These are phyloP conservation scores for Ampelomyces quisqualis DNA, from an alignment of 2,329 filamentous ascomycete species.

Conservation along the genomic window DNA sequence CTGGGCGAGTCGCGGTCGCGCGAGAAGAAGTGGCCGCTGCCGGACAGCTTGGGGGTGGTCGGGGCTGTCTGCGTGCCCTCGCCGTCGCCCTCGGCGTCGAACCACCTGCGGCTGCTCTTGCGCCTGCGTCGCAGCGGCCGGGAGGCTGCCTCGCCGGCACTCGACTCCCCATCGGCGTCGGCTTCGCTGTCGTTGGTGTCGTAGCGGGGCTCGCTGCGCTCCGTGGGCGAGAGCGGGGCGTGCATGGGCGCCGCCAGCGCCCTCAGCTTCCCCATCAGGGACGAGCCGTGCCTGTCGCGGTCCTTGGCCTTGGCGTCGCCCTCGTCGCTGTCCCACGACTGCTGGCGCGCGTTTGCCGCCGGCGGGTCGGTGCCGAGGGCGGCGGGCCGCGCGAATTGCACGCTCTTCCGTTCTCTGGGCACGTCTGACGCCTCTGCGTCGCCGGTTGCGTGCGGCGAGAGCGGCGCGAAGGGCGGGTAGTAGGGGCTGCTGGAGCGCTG, in stretches of 20 bases:
- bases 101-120: constrained; percentile 62
- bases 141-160: constrained; percentile 66
- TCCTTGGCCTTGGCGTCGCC: constrained; percentile 60
- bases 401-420: constrained; percentile 60
- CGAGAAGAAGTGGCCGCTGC: constrained; percentile 51
- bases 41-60: constrained; percentile 61
- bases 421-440: constrained; percentile 36
- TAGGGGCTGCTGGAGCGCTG: constrained; percentile 28
- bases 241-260: constrained; percentile 63
- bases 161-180: constrained; percentile 81
- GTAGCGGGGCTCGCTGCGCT: constrained; percentile 52
- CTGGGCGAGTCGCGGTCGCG: constrained; percentile 47
- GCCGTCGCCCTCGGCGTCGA: constrained; percentile 48
- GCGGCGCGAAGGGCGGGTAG: constrained; percentile 34
- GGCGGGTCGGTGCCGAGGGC: constrained; percentile 46
- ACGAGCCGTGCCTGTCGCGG: constrained; percentile 55
- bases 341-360: constrained; percentile 58
- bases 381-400: constrained; percentile 67
- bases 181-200: constrained; percentile 66
- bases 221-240: constrained; percentile 49
- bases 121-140: constrained; percentile 58
- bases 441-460: constrained; percentile 35
- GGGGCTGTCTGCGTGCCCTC: constrained; percentile 63
- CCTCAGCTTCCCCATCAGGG: constrained; percentile 77
- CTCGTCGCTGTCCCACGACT: constrained; percentile 64